Conservation (phyloP, 1,284 basidiomycete species). For the Trametes hirsuta region DNA sequence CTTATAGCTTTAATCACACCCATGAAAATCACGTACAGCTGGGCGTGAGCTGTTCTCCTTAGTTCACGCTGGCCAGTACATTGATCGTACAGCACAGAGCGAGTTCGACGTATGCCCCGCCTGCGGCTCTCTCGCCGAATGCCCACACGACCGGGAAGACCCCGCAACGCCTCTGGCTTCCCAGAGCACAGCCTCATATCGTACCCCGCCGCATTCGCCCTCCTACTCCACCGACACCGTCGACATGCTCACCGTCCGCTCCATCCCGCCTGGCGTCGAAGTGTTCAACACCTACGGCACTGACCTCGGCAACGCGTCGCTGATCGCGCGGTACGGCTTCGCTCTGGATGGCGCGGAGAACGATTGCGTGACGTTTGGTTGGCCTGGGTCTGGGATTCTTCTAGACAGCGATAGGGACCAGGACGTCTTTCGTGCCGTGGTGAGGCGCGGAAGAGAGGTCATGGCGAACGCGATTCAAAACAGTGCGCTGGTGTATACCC, state of each 20-base stretch:
- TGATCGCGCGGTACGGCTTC: slow-evolving; percentile 81
- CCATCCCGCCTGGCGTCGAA: slow-evolving; percentile 58
- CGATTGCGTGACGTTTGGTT: slow-evolving; percentile 51
- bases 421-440: not conserved
- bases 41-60: slow-evolving; percentile 51
- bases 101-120: slow-evolving; percentile 83
- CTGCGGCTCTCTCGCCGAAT: slow-evolving; percentile 79
- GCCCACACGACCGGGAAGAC: slow-evolving; percentile 65
- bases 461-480: not conserved
- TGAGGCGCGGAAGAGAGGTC: not conserved
- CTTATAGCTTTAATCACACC: slow-evolving; percentile 80
- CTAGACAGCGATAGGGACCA: not conserved
- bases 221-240: slow-evolving; percentile 42
- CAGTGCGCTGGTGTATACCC: slow-evolving; percentile 19
- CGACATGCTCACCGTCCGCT: slow-evolving; percentile 67
- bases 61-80: not conserved
- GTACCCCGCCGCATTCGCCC: not conserved
- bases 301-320: slow-evolving; percentile 66
- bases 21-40: slow-evolving; percentile 78
- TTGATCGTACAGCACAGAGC: slow-evolving; percentile 46
- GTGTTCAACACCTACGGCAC: slow-evolving; percentile 89
- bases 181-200: not conserved
- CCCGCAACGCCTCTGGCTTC: not conserved
- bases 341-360: slow-evolving; percentile 64
- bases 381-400: slow-evolving; percentile 39